Evolutionary conservation across 2,329 filamentous ascomycete species (phyloP).

Genomic region (Aspergillus vadensis): DNA sequence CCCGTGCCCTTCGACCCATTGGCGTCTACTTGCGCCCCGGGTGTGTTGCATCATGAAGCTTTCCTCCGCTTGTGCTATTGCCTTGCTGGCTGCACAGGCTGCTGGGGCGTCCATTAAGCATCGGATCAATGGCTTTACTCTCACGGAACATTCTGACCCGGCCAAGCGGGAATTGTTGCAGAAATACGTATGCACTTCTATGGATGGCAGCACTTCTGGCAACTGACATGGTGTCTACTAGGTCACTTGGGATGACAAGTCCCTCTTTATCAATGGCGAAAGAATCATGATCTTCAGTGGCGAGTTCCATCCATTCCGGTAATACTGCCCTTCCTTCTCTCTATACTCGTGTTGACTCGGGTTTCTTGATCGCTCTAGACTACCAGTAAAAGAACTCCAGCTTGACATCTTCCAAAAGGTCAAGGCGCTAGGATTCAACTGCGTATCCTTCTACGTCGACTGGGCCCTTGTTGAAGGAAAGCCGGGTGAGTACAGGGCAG

Average conservation of each 20-base stretch:
- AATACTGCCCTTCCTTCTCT: slow-evolving; percentile 7
- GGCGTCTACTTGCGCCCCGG: background rate
- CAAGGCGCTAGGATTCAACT: slow-evolving; percentile 76
- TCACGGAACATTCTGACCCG: slow-evolving; percentile 40
- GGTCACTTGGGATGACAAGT: slow-evolving; percentile 73
- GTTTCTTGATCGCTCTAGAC: slow-evolving; percentile 35
- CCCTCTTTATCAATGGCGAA: slow-evolving; percentile 69
- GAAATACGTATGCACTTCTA: slow-evolving; percentile 53
- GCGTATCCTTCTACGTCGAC: slow-evolving; percentile 76
- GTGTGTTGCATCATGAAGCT: slow-evolving; percentile 40
- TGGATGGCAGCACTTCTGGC: background rate
- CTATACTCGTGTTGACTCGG: too few species aligned
- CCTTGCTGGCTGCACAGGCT: slow-evolving; percentile 48
- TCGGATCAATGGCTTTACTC: slow-evolving; percentile 52
- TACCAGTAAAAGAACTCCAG: slow-evolving; percentile 65
- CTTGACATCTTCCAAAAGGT: slow-evolving; percentile 81
- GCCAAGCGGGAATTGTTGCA: slow-evolving; percentile 55
- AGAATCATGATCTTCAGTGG: slow-evolving; percentile 71
- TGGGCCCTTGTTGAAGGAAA: slow-evolving; percentile 79
- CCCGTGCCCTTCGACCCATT: background rate
- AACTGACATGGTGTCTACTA: slow-evolving; percentile 14
- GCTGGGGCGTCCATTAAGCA: slow-evolving; percentile 54
- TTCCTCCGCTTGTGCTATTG: slow-evolving; percentile 32
- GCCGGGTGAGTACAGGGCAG: slow-evolving; percentile 66
- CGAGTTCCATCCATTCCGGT: slow-evolving; percentile 71